phyloP scores from a whole-genome alignment of 768 basidiomycete genomes.

The Trametes meyenii region DNA sequence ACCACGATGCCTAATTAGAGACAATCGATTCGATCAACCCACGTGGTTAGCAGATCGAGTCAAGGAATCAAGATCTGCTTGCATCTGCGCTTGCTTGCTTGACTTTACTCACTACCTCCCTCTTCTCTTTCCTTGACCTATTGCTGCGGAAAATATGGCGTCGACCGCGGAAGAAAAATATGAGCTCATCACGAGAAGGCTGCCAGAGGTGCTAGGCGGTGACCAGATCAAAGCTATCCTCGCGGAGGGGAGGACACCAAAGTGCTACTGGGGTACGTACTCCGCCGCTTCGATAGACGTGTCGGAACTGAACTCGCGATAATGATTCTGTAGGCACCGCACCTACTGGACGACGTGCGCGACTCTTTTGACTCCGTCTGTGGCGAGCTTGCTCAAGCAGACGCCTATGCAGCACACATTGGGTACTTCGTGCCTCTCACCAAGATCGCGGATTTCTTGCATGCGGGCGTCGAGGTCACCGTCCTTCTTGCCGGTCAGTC shows the following conservation, averaged over 20 bases:
- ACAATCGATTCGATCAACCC: neutral
- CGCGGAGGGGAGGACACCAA: conserved; percentile 72
- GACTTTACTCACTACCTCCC: neutral
- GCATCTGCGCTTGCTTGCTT: neutral
- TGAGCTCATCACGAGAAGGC: conserved; percentile 80
- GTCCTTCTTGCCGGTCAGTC: conserved; percentile 25
- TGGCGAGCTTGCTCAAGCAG: conserved; percentile 10
- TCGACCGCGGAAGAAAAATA: conserved; percentile 52
- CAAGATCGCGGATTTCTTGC: conserved; percentile 95
- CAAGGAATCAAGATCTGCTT: conserved; percentile 1
- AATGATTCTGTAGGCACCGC: conserved; percentile 69
- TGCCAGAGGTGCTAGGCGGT: conserved; percentile 87
- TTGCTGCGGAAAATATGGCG: neutral
- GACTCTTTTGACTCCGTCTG: neutral
- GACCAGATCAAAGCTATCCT: conserved; percentile 83
- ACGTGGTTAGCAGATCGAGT: conserved; percentile 9
- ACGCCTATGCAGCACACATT: conserved; percentile 72
- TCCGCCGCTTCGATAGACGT: neutral
- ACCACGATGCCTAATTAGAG: neutral
- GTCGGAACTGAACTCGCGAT: neutral
- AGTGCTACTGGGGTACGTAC: conserved; percentile 91
- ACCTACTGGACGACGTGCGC: conserved; percentile 91
- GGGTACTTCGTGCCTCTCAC: conserved; percentile 95
- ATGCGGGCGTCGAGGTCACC: conserved; percentile 85
- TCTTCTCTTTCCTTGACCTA: neutral